A percentile compares a stretch with the other conserved stretches of the same genome.
phyloP scores from a whole-genome alignment of 345 rosid species.

The Eucalyptus brandiana region DNA sequence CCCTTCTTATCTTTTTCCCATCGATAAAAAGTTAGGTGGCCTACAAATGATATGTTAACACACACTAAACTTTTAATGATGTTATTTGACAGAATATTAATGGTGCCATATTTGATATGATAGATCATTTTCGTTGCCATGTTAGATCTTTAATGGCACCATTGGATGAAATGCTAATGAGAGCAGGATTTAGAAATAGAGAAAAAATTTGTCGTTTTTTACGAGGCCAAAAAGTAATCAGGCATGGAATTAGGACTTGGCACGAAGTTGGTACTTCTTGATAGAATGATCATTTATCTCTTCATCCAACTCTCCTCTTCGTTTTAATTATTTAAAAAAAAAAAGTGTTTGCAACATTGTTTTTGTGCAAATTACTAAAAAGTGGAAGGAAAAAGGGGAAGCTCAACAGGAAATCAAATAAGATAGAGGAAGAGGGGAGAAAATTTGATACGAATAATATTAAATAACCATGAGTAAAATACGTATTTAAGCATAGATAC shows the following conservation, averaged over 20 bases:
- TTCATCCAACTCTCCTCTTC: too few relatives aligned
- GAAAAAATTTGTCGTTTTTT: not conserved
- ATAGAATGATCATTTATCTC: not conserved
- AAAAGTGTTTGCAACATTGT: too few relatives aligned
- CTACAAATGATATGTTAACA: fast-evolving
- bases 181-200: not conserved
- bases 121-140: not conserved
- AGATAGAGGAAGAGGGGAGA: not conserved
- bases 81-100: not conserved
- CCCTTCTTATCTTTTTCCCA: not conserved
- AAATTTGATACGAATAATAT: not conserved
- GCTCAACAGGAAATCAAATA: not conserved
- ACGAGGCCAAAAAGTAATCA: not conserved
- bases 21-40: fast-evolving
- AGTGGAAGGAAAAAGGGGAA: not conserved
- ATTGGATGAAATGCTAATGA: not conserved
- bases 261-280: not conserved
- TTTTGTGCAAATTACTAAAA: not conserved
- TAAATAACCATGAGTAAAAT: not conserved
- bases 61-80: fast-evolving
- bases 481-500: not conserved
- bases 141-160: not conserved
- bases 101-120: not conserved
- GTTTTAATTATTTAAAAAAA: too few relatives aligned
- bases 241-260: not conserved